Percentiles rank a stretch among this genome's conserved stretches.
Conservation (phyloP, 306 rosid species). For the Betula pendula region DNA sequence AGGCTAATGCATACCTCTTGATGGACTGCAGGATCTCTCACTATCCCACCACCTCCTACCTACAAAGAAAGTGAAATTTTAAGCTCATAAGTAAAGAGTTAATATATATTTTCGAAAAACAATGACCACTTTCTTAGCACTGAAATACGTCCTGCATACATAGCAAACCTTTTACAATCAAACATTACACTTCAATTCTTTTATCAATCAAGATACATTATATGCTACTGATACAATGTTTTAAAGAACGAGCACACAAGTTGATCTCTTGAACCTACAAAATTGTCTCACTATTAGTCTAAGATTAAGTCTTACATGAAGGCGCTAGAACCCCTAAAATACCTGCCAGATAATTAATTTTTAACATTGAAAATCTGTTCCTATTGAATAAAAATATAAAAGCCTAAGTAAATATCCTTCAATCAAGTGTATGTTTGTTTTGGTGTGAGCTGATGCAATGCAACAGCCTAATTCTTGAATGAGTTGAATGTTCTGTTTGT, state of each 20-base stretch:
- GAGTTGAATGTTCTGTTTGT: not conserved
- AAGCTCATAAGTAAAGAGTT: not conserved
- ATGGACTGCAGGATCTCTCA: slow-evolving; percentile 52
- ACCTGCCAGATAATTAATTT: not conserved
- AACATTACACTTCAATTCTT: not conserved
- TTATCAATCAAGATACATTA: not conserved
- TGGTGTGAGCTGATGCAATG: not conserved
- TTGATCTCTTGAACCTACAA: not conserved
- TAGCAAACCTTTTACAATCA: not conserved
- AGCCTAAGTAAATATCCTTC: not conserved
- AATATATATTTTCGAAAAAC: not conserved
- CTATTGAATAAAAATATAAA: not conserved
- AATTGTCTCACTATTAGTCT: not conserved
- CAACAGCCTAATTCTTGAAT: not conserved
- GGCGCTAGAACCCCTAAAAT: not conserved
- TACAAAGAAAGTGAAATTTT: slow-evolving; percentile 26
- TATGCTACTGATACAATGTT: not conserved
- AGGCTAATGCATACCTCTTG: slow-evolving; percentile 39
- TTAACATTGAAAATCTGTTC: not conserved
- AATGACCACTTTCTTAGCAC: not conserved
- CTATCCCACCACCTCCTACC: slow-evolving; percentile 61
- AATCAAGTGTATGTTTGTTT: not conserved
- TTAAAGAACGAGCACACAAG: not conserved
- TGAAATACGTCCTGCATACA: not conserved
- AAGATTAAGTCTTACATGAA: not conserved